Conservation (phyloP, 2,329 filamentous ascomycete species). For the Calonectria pseudoturangicola region DNA sequence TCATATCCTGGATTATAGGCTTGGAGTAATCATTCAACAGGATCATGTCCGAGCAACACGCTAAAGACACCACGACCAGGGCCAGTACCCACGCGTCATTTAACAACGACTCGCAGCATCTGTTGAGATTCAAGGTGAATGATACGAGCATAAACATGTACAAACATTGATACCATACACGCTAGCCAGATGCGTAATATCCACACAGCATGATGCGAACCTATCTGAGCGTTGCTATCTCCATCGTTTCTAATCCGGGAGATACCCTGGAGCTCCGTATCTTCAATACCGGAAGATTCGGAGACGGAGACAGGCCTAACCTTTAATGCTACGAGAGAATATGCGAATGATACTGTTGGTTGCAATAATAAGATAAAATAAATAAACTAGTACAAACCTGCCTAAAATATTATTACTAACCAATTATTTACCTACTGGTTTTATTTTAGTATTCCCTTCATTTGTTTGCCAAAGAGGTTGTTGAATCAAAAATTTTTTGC, state of each 20-base stretch:
- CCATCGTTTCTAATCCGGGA: background rate
- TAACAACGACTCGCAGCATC: background rate
- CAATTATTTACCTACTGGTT: too few relatives aligned
- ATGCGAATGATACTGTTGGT: too few relatives aligned
- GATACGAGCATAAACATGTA: background rate
- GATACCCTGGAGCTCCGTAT: conserved; percentile 6
- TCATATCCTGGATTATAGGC: background rate
- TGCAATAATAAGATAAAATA: too few relatives aligned
- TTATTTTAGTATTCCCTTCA: too few relatives aligned
- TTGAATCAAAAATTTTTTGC: too few relatives aligned
- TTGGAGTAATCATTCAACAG: conserved; percentile 1
- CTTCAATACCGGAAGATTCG: background rate
- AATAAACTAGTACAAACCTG: too few relatives aligned
- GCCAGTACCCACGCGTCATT: conserved; percentile 9
- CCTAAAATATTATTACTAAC: too few relatives aligned
- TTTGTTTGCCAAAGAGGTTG: too few relatives aligned
- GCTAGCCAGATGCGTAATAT: conserved; percentile 1
- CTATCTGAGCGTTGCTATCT: conserved; percentile 10
- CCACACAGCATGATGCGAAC: conserved; percentile 1
- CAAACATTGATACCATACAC: background rate
- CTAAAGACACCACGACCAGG: background rate
- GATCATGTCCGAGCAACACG: conserved; percentile 1
- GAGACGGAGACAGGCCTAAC: background rate
- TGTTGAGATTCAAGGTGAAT: background rate
- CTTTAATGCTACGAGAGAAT: background rate